These are phyloP conservation scores for Blastocystis sp. DNA, from an alignment of 352 stramenopile species.

Conservation along the genomic window DNA sequence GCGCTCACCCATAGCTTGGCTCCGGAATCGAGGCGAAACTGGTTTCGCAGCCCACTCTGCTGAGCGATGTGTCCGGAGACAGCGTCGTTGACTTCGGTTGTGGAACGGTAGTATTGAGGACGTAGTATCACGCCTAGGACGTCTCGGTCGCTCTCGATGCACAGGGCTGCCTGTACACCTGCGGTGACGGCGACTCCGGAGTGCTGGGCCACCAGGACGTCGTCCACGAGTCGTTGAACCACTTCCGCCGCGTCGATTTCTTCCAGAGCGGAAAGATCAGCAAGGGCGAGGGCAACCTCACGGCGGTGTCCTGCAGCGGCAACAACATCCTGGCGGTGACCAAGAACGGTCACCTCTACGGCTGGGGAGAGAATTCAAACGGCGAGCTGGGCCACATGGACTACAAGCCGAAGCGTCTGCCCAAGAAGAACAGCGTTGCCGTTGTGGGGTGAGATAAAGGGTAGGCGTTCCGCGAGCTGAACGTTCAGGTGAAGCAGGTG, in stretches of 20 bases:
- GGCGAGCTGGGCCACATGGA: slow-evolving; percentile 64
- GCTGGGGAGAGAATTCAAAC: slow-evolving; percentile 51
- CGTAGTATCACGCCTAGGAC: not conserved
- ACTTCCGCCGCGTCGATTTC: slow-evolving; percentile 59
- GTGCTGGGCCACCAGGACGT: slow-evolving; percentile 49
- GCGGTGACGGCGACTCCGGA: slow-evolving; percentile 29
- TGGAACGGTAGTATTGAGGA: not conserved
- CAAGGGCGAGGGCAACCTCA: slow-evolving; percentile 49
- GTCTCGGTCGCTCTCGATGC: slow-evolving; percentile 13
- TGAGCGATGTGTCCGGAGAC: slow-evolving; percentile 8
- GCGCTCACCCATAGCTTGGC: not conserved
- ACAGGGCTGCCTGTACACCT: slow-evolving; percentile 41
- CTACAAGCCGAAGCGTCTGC: slow-evolving; percentile 52
- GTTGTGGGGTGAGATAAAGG: not conserved
- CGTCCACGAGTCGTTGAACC: slow-evolving; percentile 47
- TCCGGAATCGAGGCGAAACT: slow-evolving; percentile 7
- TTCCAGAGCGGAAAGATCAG: slow-evolving; percentile 59
- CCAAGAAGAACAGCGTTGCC: slow-evolving; percentile 63
- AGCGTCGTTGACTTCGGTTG: not conserved
- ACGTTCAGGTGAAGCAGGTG: slow-evolving; percentile 42
- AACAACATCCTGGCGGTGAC: slow-evolving; percentile 44
- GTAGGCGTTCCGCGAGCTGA: slow-evolving; percentile 65
- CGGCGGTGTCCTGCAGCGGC: not conserved
- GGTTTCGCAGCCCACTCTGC: slow-evolving; percentile 16
- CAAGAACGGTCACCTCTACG: slow-evolving; percentile 43